Evolutionary conservation across 1,284 basidiomycete genomes (phyloP), one percentile per base, ranked within the genome.

Genomic region (Apiotrichum sp.): DNA sequence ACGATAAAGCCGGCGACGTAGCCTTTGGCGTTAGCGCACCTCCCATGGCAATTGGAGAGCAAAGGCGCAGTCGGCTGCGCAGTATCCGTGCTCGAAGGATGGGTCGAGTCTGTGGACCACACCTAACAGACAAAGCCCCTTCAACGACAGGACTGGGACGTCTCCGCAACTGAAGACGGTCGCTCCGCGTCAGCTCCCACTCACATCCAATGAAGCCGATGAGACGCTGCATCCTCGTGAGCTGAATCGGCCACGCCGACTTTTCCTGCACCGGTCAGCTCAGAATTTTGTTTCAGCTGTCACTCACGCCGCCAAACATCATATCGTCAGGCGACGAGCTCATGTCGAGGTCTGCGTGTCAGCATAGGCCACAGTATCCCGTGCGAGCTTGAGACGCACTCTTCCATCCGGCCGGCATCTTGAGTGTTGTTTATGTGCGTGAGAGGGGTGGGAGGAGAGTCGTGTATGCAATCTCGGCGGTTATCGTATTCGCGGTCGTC

Each of bases 161-260:
- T 29, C 29, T 29, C 29, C 29, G 29, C 29, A 29, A 29, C 29
- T 29, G 29, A 29, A 29, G 29, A 29, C 29, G 29, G 29, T 29
- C 29, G 29, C 29, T 29, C 29, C 29, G 3, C 29, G 29, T 29
- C 29, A 29, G 29, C 29, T 13, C 4, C 13, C 36, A 77, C 85
- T 74, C 64, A 92, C 90, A 93, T 51, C 80, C 86, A 49, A 80
- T 76, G 65, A 93, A 93, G 1, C 90, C 90, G 74, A 90, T 91
- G 53, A 95, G 74, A 47, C 91, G 78, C 65, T 90, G 86, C 40
- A 80, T 88, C 64, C 84, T 80, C 9, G 89, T 86, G 57, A 95
- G 78, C 0, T 84, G 84, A 10, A 93, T 79, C 50, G 81, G 82
- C 80, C 91, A 93, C 9, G 89, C 88, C 13, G 88, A 86, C 69